phyloP scores from a whole-genome alignment of 371 early-diverging fungal species.

The Syncephalastrum racemosum region DNA sequence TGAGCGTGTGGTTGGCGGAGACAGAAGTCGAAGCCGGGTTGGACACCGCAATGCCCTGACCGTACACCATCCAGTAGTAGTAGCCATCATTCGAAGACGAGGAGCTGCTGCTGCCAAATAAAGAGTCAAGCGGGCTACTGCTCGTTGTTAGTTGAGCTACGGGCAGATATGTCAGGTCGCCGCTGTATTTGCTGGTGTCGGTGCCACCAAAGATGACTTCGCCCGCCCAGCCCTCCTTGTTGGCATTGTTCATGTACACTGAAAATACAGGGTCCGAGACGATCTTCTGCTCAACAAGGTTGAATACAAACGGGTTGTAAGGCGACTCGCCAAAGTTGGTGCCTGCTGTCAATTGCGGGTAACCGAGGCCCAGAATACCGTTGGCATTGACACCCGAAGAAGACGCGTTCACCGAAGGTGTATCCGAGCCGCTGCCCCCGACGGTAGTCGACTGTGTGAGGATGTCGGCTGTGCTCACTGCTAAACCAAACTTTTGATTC shows the following conservation, averaged over 20 bases:
- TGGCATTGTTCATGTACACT: conserved; percentile 34
- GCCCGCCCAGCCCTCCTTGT: conserved; percentile 40
- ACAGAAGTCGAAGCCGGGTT: conserved; percentile 1
- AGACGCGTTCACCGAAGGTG: conserved; percentile 3
- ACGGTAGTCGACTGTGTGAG: conserved; percentile 34
- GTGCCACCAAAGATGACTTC: conserved; percentile 62
- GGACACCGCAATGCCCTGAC: conserved; percentile 31
- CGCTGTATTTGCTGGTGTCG: conserved; percentile 53
- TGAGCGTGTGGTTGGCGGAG: conserved; percentile 4
- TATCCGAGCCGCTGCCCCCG: conserved; percentile 14
- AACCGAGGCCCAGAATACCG: conserved; percentile 50
- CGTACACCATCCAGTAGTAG: conserved; percentile 52
- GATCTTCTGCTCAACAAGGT: conserved; percentile 31
- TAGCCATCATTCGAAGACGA: conserved; percentile 10
- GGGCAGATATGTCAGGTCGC: conserved; percentile 49
- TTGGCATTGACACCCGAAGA: conserved; percentile 18
- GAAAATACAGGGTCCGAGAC: conserved; percentile 38
- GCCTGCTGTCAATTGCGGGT: conserved; percentile 35
- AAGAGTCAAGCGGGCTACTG: conserved; percentile 5
- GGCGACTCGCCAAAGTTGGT: conserved; percentile 18
- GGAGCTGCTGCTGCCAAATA: conserved; percentile 1
- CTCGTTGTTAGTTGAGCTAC: conserved; percentile 23
- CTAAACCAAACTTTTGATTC: conserved; percentile 47
- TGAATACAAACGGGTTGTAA: conserved; percentile 46
- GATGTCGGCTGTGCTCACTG: conserved; percentile 25